Evolutionary conservation across 345 rosid species (phyloP).

Genomic region (Camelina hispida): DNA sequence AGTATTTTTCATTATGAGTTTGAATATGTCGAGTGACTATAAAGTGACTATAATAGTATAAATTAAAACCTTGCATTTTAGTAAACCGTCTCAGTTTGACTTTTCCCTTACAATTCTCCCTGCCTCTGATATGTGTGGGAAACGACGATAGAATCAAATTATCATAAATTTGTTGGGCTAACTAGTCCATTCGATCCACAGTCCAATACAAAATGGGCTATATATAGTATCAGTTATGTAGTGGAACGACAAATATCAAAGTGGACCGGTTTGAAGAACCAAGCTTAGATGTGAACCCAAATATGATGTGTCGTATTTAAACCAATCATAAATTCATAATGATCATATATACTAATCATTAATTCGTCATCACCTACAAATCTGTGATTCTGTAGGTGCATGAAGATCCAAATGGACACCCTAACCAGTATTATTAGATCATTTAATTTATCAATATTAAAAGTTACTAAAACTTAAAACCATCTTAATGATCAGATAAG

Average conservation of each 20-base stretch:
- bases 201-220: conserved; percentile 3
- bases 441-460: not conserved
- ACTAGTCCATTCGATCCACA: not conserved
- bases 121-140: not conserved
- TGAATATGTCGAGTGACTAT: not conserved
- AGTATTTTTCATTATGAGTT: not conserved
- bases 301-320: not conserved
- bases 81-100: not conserved
- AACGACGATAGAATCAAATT: not conserved
- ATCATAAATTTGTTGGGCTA: not conserved
- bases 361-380: conserved; percentile 20
- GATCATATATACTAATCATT: not conserved
- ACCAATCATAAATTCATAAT: not conserved
- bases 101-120: too few species aligned
- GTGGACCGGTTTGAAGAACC: not conserved
- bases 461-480: not conserved
- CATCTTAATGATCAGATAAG: not conserved
- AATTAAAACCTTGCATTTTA: not conserved
- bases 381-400: not conserved
- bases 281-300: not conserved
- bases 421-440: not conserved
- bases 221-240: not conserved
- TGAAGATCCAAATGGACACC: conserved; percentile 6
- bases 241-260: not conserved
- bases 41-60: too few species aligned